These are phyloP conservation scores for Mollisia scopiformis DNA, from an alignment of 2,329 filamentous ascomycete species.

Conservation along the genomic window DNA sequence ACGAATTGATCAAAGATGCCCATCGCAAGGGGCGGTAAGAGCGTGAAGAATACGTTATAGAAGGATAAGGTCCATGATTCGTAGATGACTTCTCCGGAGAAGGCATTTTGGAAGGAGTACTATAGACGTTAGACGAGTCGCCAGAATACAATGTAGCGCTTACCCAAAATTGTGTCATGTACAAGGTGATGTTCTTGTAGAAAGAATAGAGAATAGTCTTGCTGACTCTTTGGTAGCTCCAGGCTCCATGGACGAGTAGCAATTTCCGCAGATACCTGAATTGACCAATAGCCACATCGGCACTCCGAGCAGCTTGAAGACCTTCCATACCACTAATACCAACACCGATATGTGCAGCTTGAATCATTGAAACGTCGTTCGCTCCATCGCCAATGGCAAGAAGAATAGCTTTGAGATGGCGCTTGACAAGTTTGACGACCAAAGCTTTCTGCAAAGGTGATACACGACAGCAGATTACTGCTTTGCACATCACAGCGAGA, in stretches of 20 bases:
- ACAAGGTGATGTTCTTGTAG: constrained; percentile 98
- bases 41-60: constrained; percentile 98
- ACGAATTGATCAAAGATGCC: constrained; percentile 98
- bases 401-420: constrained; percentile 85
- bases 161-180: constrained; percentile 99
- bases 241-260: constrained; percentile 90
- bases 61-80: constrained; percentile 99
- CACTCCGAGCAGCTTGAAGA: constrained; percentile 92
- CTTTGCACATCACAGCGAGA: constrained; percentile 93
- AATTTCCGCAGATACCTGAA: constrained; percentile 95
- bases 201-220: constrained; percentile 98
- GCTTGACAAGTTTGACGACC: constrained; percentile 96
- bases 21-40: constrained; percentile 88
- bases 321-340: constrained; percentile 97
- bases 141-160: constrained; percentile 41
- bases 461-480: constrained; percentile 97
- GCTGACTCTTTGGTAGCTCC: constrained; percentile 96
- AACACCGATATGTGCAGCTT: constrained; percentile 96
- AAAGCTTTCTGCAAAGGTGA: constrained; percentile 96
- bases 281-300: constrained; percentile 93
- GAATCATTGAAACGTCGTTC: constrained; percentile 99
- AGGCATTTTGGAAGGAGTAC: constrained; percentile 98
- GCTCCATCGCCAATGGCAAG: constrained; percentile 96
- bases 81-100: constrained; percentile 97
- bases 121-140: constrained; percentile 41